These are phyloP conservation scores for Vitellaria paradoxa DNA, from an alignment of 179 eudicot species.

Conservation along the genomic window DNA sequence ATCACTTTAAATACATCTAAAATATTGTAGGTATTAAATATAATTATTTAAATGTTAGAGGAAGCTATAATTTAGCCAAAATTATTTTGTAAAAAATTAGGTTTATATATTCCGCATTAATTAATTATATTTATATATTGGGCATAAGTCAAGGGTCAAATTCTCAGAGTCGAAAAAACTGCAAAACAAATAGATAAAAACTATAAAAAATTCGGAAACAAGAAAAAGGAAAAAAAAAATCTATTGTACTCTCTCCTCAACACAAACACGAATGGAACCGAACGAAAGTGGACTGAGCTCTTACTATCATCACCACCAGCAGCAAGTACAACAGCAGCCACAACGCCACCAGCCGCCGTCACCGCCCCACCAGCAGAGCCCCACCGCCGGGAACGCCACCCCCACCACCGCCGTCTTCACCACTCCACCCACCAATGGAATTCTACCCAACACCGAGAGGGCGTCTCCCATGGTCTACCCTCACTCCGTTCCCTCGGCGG, in stretches of 20 bases:
- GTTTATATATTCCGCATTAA: no score
- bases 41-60: no score
- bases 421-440: slow-evolving; percentile 39
- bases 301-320: slow-evolving; percentile 49
- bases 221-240: neutral
- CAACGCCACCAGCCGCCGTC: slow-evolving; percentile 15
- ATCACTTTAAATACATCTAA: no score
- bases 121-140: no score
- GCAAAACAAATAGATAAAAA: no score
- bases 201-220: neutral
- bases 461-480: slow-evolving; percentile 33
- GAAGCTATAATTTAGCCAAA: no score
- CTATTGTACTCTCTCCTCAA: neutral
- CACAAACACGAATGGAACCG: slow-evolving; percentile 38
- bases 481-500: slow-evolving; percentile 41
- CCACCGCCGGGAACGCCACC: slow-evolving; percentile 15
- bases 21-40: no score
- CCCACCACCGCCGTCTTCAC: slow-evolving; percentile 16
- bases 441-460: slow-evolving; percentile 23
- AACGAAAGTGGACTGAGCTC: slow-evolving; percentile 56
- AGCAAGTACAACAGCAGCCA: slow-evolving; percentile 15
- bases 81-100: no score
- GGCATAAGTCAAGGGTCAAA: no score
- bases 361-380: slow-evolving; percentile 19
- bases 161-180: no score